Conservation (phyloP, 345 rosid genomes). For the Raphanus sativus region DNA sequence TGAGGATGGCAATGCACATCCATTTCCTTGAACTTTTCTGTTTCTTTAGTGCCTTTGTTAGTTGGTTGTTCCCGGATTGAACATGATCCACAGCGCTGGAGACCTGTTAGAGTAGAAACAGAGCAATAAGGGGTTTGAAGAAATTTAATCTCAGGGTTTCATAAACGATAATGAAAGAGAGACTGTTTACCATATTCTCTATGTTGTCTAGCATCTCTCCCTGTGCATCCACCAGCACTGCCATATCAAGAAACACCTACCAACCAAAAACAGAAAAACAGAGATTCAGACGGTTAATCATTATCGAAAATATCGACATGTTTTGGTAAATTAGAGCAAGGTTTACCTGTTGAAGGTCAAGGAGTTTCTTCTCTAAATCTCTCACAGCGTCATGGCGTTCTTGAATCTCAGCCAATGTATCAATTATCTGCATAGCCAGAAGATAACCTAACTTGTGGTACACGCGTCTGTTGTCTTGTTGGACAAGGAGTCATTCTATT, state of each 20-base stretch:
- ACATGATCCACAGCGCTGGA: constrained; percentile 92
- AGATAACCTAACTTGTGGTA: background rate
- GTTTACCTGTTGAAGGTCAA: constrained; percentile 85
- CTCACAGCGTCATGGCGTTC: constrained; percentile 93
- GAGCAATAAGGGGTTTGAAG: background rate
- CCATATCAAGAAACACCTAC: constrained; percentile 95
- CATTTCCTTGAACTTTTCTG: constrained; percentile 88
- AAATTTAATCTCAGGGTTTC: background rate
- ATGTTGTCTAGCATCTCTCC: constrained; percentile 94
- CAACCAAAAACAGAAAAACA: background rate
- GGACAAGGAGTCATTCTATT: background rate
- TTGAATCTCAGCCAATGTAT: constrained; percentile 95
- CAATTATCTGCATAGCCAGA: constrained; percentile 63
- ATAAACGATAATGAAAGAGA: constrained; percentile 6
- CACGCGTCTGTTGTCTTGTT: background rate
- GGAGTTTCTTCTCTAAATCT: constrained; percentile 84
- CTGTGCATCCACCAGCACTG: constrained; percentile 89
- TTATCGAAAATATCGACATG: background rate
- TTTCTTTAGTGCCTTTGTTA: constrained; percentile 64
- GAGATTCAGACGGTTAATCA: background rate
- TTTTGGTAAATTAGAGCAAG: background rate
- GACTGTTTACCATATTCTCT: constrained; percentile 68
- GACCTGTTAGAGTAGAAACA: constrained; percentile 48
- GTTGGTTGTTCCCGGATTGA: constrained; percentile 71
- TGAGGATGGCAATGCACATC: constrained; percentile 86